Base-by-base conservation (phyloP, 2,329 filamentous ascomycete species). In the Pseudogymnoascus sp. region DNA sequence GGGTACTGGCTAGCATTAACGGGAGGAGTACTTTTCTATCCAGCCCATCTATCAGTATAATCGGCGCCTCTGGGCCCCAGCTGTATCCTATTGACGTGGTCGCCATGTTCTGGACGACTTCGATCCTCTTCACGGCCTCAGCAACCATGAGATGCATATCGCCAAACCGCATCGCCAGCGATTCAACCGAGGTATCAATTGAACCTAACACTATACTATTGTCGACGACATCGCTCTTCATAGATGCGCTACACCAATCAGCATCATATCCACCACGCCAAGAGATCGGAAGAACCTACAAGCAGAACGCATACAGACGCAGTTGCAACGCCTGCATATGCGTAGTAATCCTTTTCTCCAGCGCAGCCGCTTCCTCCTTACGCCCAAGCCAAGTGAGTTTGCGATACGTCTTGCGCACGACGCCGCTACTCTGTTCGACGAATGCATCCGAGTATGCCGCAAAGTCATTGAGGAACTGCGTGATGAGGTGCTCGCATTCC, bases 281-380 rank as follows among this genome's bases (percentile, higher is more conserved):
- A 53, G 47, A 53, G 9, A 53, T 10, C 9, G n/a, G n/a, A 31
- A 33, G 19, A 53, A 31, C 47, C 9, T 53, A 53, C 47, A 53
- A 53, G n/a, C 47, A 53, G 47, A 53, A 53, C n/a, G 47, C 47
- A 31, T 53, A 53, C 6, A 53, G 47, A 19, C 47, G 47, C n/a
- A 53, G 26, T 26, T 53, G 47, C 13, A 53, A 26, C 47, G 47
- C 47, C 47, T 53, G 47, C 47, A 53, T 53, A 53, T 53, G 47
- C 47, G 47, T 53, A 19, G 26, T 33, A 31, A 53, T 53, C 47
- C 10, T 53, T 10, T 5, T 33, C 9, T 53, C 47, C n/a, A 53
- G 26, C 47, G 47, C 47, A 31, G 47, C 47, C 9, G 47, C 47
- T 31, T 53, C 47, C 26, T 53, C 47, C 26, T 53, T 53, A 10